A percentile compares a stretch with the other conserved stretches of the same genome.
Evolutionary conservation across 2,329 filamentous ascomycete species (phyloP).

Genomic region (Diaporthe ilicicola): DNA sequence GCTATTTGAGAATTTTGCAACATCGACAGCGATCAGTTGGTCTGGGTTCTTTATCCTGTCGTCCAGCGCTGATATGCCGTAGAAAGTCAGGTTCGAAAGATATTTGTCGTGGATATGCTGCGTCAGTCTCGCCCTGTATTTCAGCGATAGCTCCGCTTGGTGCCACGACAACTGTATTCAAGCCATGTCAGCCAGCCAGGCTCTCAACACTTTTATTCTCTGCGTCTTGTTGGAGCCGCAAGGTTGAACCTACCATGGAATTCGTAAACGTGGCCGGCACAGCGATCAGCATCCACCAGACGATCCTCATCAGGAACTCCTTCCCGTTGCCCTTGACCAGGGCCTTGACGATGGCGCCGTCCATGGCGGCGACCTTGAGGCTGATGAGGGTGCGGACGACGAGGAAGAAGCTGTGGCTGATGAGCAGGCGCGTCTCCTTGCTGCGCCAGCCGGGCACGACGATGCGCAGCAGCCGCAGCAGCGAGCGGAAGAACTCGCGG

Average conservation of each 20-base stretch:
- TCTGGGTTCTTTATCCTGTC: constrained; percentile 99
- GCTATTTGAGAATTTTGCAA: constrained; percentile 95
- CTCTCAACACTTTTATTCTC: not conserved
- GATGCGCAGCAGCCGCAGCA: constrained; percentile 82
- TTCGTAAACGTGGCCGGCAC: constrained; percentile 98
- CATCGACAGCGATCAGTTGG: constrained; percentile 95
- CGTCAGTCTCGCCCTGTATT: constrained; percentile 93
- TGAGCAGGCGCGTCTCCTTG: constrained; percentile 84
- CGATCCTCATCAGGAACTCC: constrained; percentile 86
- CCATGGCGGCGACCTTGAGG: constrained; percentile 94
- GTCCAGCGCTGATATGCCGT: constrained; percentile 92
- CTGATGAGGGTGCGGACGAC: constrained; percentile 91
- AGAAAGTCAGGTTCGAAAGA: constrained; percentile 97
- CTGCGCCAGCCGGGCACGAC: constrained; percentile 91
- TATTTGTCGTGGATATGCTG: constrained; percentile 95
- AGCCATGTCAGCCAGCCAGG: not conserved
- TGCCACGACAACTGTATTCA: constrained; percentile 83
- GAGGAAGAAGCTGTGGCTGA: constrained; percentile 93
- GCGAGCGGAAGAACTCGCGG: constrained; percentile 78
- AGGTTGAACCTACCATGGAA: constrained; percentile 78
- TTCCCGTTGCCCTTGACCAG: constrained; percentile 90
- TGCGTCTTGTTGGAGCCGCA: not conserved
- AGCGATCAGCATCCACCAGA: constrained; percentile 99
- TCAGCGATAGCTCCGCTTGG: constrained; percentile 91
- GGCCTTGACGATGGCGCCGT: constrained; percentile 90